Percentiles rank a stretch among this genome's conserved stretches.
phyloP scores from a whole-genome alignment of 345 rosid genomes.

The Gossypium raimondii region DNA sequence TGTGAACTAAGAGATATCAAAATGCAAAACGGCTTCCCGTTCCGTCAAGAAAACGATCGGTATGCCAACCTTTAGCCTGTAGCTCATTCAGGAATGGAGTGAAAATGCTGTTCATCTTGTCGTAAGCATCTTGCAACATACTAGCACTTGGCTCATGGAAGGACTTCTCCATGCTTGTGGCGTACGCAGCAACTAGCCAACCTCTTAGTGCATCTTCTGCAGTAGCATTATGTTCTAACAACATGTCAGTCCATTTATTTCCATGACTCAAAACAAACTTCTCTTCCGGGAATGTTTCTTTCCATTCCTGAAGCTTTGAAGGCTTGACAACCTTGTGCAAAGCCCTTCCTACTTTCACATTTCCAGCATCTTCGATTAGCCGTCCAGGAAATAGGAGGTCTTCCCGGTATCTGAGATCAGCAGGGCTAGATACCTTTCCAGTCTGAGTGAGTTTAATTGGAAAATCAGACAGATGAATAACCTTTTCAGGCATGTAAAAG shows the following conservation, averaged over 20 bases:
- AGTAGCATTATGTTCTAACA: conserved; percentile 67
- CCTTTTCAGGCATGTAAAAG: conserved; percentile 1
- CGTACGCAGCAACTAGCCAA: conserved; percentile 87
- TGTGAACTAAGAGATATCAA: conserved; percentile 20
- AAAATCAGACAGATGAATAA: conserved; percentile 19
- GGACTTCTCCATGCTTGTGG: conserved; percentile 38
- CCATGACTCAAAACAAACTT: conserved; percentile 60
- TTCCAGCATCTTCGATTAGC: conserved; percentile 77
- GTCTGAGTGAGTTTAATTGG: conserved; percentile 38
- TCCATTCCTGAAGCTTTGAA: conserved; percentile 51
- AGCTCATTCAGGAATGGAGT: conserved; percentile 53
- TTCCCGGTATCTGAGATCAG: conserved; percentile 73
- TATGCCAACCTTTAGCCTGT: conserved; percentile 87
- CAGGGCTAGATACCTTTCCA: conserved; percentile 75
- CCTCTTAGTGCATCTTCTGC: conserved; percentile 95
- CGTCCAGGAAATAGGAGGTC: conserved; percentile 73
- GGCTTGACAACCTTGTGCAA: conserved; percentile 65
- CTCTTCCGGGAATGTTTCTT: conserved; percentile 61
- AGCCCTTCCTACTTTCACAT: conserved; percentile 72
- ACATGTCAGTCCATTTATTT: conserved; percentile 61
- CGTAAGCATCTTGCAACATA: conserved; percentile 55
- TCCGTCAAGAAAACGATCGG: conserved; percentile 84
- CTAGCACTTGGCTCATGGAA: conserved; percentile 25
- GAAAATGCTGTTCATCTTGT: conserved; percentile 53
- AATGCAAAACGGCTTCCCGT: conserved; percentile 73